These are phyloP conservation scores for Hortiboletus campestris DNA, from an alignment of 768 basidiomycete species.

Conservation along the genomic window DNA sequence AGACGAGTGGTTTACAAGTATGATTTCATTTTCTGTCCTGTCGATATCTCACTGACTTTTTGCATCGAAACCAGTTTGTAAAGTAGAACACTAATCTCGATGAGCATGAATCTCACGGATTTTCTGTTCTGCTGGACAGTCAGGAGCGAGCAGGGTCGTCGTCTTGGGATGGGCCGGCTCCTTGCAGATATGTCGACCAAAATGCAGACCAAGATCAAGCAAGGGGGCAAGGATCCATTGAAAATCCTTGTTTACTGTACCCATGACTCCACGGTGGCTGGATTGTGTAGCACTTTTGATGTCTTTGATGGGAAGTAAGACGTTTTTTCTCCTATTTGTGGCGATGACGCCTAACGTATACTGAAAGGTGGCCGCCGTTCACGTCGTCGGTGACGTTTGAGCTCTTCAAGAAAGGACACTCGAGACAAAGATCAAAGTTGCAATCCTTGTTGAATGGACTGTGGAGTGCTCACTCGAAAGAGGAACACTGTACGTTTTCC, in stretches of 20 bases:
- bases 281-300: constrained; percentile 60
- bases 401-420: constrained; percentile 49
- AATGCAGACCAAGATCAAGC: constrained; percentile 56
- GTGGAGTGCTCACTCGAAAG: constrained; percentile 25
- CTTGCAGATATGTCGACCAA: constrained; percentile 61
- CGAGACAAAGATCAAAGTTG: constrained; percentile 19
- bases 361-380: constrained; percentile 65
- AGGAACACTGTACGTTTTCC: constrained; percentile 44
- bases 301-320: constrained; percentile 67
- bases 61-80: constrained; percentile 21
- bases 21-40: constrained; percentile 4
- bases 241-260: constrained; percentile 70
- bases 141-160: constrained; percentile 69
- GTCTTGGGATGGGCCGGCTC: constrained; percentile 75
- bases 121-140: constrained; percentile 40
- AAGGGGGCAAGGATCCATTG: constrained; percentile 45
- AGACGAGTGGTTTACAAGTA: constrained; percentile 76
- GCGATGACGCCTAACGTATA: constrained; percentile 18
- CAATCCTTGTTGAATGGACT: constrained; percentile 46
- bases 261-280: constrained; percentile 72
- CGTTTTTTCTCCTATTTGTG: neutral
- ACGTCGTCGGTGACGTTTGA: constrained; percentile 74
- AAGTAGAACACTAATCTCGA: constrained; percentile 1
- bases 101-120: neutral
- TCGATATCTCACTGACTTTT: neutral